phyloP scores from a whole-genome alignment of 2,329 filamentous ascomycete genomes.

The Pezicula rhizophila region DNA sequence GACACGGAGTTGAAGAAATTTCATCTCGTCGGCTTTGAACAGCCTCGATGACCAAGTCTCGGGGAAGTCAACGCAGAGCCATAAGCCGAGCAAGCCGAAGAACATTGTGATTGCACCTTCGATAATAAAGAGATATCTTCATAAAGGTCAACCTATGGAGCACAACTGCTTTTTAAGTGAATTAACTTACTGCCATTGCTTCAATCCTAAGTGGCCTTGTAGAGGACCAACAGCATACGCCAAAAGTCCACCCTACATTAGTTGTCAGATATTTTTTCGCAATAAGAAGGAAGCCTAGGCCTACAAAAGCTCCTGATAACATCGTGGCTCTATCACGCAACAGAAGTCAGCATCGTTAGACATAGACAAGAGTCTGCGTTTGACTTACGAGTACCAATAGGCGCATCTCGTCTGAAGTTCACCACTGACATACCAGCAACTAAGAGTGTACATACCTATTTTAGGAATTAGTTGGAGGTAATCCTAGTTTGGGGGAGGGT shows the following conservation, averaged over 20 bases:
- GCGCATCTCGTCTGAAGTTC: constrained; percentile 4
- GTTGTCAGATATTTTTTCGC: not conserved
- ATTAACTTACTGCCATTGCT: constrained; percentile 5
- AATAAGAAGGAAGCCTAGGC: not conserved
- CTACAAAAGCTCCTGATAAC: constrained; percentile 5
- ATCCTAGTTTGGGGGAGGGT: not conserved
- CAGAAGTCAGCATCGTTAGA: not conserved
- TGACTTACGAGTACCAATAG: constrained; percentile 5
- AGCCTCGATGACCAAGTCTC: constrained; percentile 19
- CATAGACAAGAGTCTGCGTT: not conserved
- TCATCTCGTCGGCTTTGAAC: constrained; percentile 25
- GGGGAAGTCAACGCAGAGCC: constrained; percentile 25
- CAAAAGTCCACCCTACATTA: constrained; percentile 1
- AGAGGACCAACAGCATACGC: constrained; percentile 2
- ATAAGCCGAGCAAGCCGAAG: constrained; percentile 14
- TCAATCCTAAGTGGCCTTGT: constrained; percentile 3
- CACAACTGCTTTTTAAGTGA: not conserved
- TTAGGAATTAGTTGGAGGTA: too few relatives aligned
- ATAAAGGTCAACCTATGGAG: not conserved
- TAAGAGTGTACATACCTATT: constrained; percentile 3
- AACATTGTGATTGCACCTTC: constrained; percentile 15
- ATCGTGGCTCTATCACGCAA: constrained; percentile 1
- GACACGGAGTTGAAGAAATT: constrained; percentile 19
- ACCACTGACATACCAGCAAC: constrained; percentile 5
- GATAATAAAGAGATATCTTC: constrained; percentile 21